Conservation (phyloP, 108 stramenopile species). For the Parietichytrium sp. region DNA sequence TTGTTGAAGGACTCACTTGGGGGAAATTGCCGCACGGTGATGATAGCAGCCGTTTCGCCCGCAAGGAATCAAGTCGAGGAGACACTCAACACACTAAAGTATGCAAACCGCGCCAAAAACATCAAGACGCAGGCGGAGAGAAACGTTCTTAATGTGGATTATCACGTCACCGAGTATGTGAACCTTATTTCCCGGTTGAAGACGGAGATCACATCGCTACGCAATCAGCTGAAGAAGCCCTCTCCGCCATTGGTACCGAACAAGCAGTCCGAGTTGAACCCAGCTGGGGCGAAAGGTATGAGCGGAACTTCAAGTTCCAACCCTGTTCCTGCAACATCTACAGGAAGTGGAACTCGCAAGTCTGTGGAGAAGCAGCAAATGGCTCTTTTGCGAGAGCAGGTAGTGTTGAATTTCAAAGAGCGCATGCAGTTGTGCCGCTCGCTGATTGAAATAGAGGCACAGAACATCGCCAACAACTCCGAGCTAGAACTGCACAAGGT, state of each 20-base stretch:
- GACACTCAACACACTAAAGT: conserved; percentile 68
- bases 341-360: background rate
- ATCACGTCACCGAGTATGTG: conserved; percentile 66
- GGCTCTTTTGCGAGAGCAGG: conserved; percentile 43
- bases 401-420: conserved; percentile 65
- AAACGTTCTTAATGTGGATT: conserved; percentile 62
- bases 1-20: conserved; percentile 63
- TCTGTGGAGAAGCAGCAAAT: background rate
- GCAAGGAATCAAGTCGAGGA: conserved; percentile 61
- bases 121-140: conserved; percentile 54
- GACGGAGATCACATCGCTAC: conserved; percentile 52
- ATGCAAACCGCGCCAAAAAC: conserved; percentile 67
- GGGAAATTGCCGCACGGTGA: conserved; percentile 55
- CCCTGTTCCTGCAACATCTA: background rate
- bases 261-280: background rate
- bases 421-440: conserved; percentile 66
- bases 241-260: background rate
- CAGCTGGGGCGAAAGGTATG: background rate
- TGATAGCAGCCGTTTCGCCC: conserved; percentile 66
- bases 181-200: conserved; percentile 55
- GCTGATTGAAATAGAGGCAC: conserved; percentile 64
- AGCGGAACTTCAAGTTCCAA: background rate
- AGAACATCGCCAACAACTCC: conserved; percentile 62
- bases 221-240: conserved; percentile 17
- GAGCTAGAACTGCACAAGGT: conserved; percentile 60